A percentile compares a stretch with the other conserved stretches of the same genome.
phyloP scores from a whole-genome alignment of 352 stramenopile genomes.

The Phytophthora rubi region DNA sequence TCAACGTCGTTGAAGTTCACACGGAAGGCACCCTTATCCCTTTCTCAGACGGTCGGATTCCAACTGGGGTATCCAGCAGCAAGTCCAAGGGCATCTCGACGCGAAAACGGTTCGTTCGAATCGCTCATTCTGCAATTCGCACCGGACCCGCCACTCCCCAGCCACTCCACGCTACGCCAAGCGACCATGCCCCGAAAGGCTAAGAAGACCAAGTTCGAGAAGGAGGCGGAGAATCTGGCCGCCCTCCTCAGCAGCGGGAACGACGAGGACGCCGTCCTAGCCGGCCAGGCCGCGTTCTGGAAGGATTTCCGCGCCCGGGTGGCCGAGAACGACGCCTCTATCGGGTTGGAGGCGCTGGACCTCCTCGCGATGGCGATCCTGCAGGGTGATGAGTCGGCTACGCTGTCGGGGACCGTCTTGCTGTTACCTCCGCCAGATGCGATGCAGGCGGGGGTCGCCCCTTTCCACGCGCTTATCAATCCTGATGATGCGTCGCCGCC shows the following conservation, averaged over 20 bases:
- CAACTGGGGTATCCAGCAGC: too few relatives aligned
- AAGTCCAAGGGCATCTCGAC: too few relatives aligned
- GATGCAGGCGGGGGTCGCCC: too few relatives aligned
- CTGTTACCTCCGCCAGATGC: background rate
- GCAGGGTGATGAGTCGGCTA: background rate
- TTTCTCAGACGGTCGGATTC: too few relatives aligned
- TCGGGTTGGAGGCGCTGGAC: background rate
- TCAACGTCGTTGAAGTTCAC: too few relatives aligned
- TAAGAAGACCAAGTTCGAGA: background rate
- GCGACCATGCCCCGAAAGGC: background rate
- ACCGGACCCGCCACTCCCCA: too few relatives aligned
- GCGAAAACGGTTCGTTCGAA: too few relatives aligned
- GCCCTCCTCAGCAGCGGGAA: background rate
- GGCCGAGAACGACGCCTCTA: background rate
- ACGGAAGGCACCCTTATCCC: too few relatives aligned
- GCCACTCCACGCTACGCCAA: background rate
- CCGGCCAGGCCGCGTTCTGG: background rate
- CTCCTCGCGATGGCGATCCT: background rate
- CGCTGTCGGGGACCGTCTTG: background rate
- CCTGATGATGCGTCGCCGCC: too few relatives aligned
- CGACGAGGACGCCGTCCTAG: background rate
- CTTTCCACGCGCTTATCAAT: background rate
- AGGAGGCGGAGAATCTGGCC: background rate
- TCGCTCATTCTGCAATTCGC: too few relatives aligned
- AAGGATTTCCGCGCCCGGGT: background rate